These are phyloP conservation scores for Talaromyces sp. DNA, from an alignment of 2,329 filamentous ascomycete genomes.

Conservation along the genomic window DNA sequence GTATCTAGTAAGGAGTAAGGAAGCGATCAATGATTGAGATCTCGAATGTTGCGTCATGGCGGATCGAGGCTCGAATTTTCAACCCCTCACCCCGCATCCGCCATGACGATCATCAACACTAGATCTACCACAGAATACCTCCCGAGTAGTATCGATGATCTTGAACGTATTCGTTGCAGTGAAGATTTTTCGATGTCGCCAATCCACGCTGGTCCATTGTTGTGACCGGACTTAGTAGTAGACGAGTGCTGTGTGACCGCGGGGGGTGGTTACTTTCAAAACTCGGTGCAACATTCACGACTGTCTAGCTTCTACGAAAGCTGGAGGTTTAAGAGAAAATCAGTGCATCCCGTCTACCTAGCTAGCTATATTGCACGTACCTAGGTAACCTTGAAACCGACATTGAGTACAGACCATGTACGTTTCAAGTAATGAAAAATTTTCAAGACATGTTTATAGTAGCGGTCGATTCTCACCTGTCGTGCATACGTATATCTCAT, in stretches of 20 bases:
- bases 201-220: background rate
- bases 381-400: background rate
- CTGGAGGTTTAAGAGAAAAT: background rate
- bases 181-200: background rate
- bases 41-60: background rate
- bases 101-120: background rate
- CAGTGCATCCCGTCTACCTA: background rate
- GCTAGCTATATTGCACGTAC: background rate
- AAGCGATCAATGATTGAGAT: background rate
- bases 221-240: background rate
- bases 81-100: conserved; percentile 3
- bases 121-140: background rate
- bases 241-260: background rate
- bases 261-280: background rate
- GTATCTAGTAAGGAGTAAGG: background rate
- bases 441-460: background rate
- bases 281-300: too few relatives aligned
- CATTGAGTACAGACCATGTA: background rate
- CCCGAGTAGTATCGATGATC: background rate
- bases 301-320: too few relatives aligned
- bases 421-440: background rate
- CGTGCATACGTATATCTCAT: background rate
- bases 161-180: background rate
- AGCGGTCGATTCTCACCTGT: background rate
- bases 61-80: background rate